Conservation (phyloP, 495 filamentous ascomycete genomes). For the Tetracladium setigerum region DNA sequence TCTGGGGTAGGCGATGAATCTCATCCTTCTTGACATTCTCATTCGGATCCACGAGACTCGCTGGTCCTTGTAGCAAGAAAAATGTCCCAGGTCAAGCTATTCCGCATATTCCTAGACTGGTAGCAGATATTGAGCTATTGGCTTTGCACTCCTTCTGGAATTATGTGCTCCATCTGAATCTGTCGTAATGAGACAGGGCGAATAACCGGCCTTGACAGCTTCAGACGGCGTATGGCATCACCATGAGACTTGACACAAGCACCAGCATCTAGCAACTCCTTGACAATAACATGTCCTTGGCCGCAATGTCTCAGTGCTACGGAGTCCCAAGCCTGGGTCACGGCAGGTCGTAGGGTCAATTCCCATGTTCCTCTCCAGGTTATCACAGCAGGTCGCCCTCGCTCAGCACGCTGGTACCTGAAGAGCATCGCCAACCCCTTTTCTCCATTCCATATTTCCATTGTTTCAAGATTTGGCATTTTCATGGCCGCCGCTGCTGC, state of each 20-base stretch:
- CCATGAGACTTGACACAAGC: constrained; percentile 27
- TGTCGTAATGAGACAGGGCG: constrained; percentile 28
- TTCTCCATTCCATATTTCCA: constrained; percentile 34
- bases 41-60: too few relatives aligned
- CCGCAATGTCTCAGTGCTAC: constrained; percentile 23
- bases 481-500: constrained; percentile 27
- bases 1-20: too few relatives aligned
- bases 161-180: constrained; percentile 25
- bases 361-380: constrained; percentile 32
- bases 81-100: too few relatives aligned
- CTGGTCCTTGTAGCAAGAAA: too few relatives aligned
- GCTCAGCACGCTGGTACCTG: constrained; percentile 23
- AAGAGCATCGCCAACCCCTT: constrained; percentile 29
- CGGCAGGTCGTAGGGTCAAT: constrained; percentile 23
- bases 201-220: constrained; percentile 25
- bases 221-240: constrained; percentile 25
- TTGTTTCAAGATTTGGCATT: constrained; percentile 30
- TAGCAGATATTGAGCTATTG: constrained; percentile 4
- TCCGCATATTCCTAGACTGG: constrained; percentile 5
- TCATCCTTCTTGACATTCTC: too few relatives aligned
- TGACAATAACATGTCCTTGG: constrained; percentile 17
- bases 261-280: constrained; percentile 24
- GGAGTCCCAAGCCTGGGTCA: constrained; percentile 29
- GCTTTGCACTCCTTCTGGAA: constrained; percentile 22
- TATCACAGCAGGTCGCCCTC: constrained; percentile 23